Percentiles rank a stretch among this genome's conserved stretches.
Conservation (phyloP, 169 alveolate species). For the Cryptosporidium ubiquitum region DNA sequence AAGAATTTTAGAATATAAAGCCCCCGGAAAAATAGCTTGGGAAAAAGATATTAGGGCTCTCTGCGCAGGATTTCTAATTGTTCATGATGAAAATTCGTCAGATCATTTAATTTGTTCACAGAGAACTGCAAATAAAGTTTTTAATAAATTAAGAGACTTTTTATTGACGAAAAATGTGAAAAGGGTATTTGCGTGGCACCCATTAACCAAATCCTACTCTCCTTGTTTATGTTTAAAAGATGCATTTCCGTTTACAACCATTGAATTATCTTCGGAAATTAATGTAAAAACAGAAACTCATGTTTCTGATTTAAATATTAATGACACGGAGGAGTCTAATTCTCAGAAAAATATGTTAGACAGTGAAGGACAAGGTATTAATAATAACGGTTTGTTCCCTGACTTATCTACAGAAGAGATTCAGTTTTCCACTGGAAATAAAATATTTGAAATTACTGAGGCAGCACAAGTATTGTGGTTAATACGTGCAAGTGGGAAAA, state of each 20-base stretch:
- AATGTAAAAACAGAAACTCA: constrained; percentile 22
- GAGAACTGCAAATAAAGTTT: constrained; percentile 55
- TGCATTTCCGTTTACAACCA: constrained; percentile 49
- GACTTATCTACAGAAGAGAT: constrained; percentile 12
- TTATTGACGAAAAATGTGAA: constrained; percentile 42
- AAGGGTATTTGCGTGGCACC: constrained; percentile 73
- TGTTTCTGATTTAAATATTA: background rate
- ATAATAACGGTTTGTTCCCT: background rate
- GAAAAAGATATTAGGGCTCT: constrained; percentile 64
- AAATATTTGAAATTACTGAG: constrained; percentile 46
- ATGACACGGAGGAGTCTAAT: background rate
- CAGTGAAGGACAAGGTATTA: background rate
- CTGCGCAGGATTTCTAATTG: constrained; percentile 51
- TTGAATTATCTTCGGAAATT: constrained; percentile 1
- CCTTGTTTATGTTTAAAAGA: constrained; percentile 70
- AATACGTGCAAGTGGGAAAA: constrained; percentile 33
- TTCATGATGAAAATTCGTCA: constrained; percentile 61
- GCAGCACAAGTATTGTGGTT: constrained; percentile 49
- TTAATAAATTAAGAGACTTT: constrained; percentile 53
- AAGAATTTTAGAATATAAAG: constrained; percentile 56
- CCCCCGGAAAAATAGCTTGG: constrained; percentile 73
- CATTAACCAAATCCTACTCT: constrained; percentile 50
- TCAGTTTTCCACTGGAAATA: background rate
- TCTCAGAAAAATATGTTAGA: background rate
- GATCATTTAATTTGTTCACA: constrained; percentile 70